Conservation (phyloP, 2,329 filamentous ascomycete genomes). For the Hansfordia pulvinata region DNA sequence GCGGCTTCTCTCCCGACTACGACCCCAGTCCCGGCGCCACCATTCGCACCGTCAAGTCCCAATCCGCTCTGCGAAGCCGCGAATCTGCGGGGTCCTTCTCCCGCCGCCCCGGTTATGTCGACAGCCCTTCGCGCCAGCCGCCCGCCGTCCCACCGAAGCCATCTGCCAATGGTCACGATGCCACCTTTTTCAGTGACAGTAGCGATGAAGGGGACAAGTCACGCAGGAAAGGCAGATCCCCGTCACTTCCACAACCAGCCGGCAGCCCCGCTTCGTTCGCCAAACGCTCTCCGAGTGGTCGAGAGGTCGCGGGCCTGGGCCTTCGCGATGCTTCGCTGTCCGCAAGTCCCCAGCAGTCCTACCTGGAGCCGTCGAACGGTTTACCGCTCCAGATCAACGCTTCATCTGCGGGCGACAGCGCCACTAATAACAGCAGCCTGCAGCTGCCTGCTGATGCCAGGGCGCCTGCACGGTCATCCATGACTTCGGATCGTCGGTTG, state of each 20-base stretch:
- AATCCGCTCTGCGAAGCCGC: slow-evolving; percentile 19
- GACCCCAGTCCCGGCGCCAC: slow-evolving; percentile 58
- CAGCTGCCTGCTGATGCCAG: slow-evolving; percentile 23
- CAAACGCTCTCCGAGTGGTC: slow-evolving; percentile 7
- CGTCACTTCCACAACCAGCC: too few species aligned
- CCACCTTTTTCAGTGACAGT: slow-evolving; percentile 37
- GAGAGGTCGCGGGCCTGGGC: too few species aligned
- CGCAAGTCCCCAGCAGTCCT: too few species aligned
- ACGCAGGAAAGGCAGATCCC: too few species aligned
- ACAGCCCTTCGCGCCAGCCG: slow-evolving; percentile 11
- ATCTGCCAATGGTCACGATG: slow-evolving; percentile 15
- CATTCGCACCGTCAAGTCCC: slow-evolving; percentile 49
- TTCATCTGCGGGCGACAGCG: too few species aligned
- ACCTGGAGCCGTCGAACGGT: background rate
- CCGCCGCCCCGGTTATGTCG: slow-evolving; percentile 10
- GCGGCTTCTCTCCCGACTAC: slow-evolving; percentile 64
- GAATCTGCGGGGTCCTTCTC: slow-evolving; percentile 6
- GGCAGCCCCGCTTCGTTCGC: slow-evolving; percentile 1
- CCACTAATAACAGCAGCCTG: slow-evolving; percentile 8
- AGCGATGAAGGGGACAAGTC: slow-evolving; percentile 33
- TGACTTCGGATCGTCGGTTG: slow-evolving; percentile 24
- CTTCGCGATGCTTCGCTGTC: too few species aligned
- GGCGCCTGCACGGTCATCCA: too few species aligned
- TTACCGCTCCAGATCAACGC: background rate
- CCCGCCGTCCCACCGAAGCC: slow-evolving; percentile 11